Evolutionary conservation across 352 stramenopile species (phyloP).

Genomic region (Phytophthora lateralis): DNA sequence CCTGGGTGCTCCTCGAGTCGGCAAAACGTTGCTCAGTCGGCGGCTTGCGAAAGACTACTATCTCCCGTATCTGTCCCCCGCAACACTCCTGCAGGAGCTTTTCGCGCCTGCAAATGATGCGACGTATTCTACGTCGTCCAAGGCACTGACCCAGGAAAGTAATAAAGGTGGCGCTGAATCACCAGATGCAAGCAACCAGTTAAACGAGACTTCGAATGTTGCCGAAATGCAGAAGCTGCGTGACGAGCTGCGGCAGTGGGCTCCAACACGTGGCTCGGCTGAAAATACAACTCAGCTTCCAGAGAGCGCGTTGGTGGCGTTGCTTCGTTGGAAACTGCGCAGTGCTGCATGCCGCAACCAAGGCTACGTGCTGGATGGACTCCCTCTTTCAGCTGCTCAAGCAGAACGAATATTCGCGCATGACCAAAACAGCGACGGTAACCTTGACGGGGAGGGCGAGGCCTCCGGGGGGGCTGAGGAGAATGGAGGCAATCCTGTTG

Average conservation of each 20-base stretch:
- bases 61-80: constrained; percentile 62
- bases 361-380: constrained; percentile 81
- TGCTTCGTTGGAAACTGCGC: constrained; percentile 75
- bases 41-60: constrained; percentile 75
- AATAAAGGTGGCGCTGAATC: constrained; percentile 1
- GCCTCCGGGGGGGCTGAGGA: constrained; percentile 20
- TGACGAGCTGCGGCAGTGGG: constrained; percentile 46
- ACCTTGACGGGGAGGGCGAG: constrained; percentile 23
- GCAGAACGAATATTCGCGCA: constrained; percentile 53
- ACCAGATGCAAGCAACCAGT: constrained; percentile 4
- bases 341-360: constrained; percentile 72
- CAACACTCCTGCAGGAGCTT: constrained; percentile 54
- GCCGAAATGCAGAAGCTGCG: constrained; percentile 25
- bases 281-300: constrained; percentile 36
- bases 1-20: constrained; percentile 63
- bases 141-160: constrained; percentile 2
- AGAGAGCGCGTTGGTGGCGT: constrained; percentile 44
- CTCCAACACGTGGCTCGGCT: constrained; percentile 8
- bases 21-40: constrained; percentile 65
- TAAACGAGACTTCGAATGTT: constrained; percentile 17
- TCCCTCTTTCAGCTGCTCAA: constrained; percentile 54
- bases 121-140: constrained; percentile 1
- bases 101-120: constrained; percentile 34
- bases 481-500: constrained; percentile 27
- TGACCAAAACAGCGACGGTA: constrained; percentile 17